Evolutionary conservation across 306 rosid genomes (phyloP).

Genomic region (Psophocarpus tetragonolobus): DNA sequence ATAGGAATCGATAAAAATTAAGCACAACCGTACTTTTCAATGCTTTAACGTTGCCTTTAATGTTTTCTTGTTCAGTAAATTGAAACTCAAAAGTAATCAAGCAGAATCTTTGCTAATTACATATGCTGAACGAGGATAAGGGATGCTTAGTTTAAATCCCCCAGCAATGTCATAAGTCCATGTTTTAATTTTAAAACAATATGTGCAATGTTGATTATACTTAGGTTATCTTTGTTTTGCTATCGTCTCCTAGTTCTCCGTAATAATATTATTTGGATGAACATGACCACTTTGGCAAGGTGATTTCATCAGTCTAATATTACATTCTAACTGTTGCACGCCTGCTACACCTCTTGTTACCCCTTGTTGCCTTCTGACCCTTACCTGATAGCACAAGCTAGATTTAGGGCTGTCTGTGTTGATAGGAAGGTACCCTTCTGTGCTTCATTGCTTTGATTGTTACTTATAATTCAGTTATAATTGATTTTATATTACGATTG

Average conservation of each 20-base stretch:
- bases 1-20: constrained; percentile 10
- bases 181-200: neutral
- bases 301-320: constrained; percentile 57
- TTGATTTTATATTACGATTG: too few species aligned
- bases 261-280: constrained; percentile 42
- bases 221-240: constrained; percentile 42
- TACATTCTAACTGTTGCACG: constrained; percentile 56
- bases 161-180: constrained; percentile 19
- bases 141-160: neutral
- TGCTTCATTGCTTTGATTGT: too few species aligned
- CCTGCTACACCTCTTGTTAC: constrained; percentile 46
- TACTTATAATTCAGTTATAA: too few species aligned
- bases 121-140: constrained; percentile 21
- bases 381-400: too few species aligned
- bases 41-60: constrained; percentile 29
- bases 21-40: neutral
- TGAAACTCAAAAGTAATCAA: constrained; percentile 30
- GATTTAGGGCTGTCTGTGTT: too few species aligned
- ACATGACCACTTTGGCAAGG: constrained; percentile 41
- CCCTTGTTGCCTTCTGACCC: too few species aligned
- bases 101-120: constrained; percentile 29
- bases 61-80: constrained; percentile 14
- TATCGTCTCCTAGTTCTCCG: constrained; percentile 40
- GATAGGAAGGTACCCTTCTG: too few species aligned
- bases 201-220: constrained; percentile 34